phyloP scores from a whole-genome alignment of 2,329 filamentous ascomycete species.

The Paecilomyces sp. region DNA sequence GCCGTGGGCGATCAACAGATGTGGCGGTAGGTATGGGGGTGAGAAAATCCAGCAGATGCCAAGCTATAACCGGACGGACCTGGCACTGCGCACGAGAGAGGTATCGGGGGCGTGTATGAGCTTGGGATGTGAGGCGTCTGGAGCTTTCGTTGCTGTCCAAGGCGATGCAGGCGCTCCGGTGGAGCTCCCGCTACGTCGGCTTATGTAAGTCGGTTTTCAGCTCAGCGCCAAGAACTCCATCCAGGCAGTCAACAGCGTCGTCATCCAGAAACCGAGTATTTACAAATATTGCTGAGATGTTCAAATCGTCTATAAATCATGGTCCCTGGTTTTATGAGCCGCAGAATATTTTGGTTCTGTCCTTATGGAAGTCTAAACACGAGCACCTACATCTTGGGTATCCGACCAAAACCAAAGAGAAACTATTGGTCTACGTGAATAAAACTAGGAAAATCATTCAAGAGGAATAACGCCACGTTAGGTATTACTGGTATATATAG shows the following conservation, averaged over 20 bases:
- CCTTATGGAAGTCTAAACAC: too few species aligned
- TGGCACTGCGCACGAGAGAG: not conserved
- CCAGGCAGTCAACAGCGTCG: not conserved
- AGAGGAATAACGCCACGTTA: not conserved
- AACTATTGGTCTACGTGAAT: not conserved
- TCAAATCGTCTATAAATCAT: too few species aligned
- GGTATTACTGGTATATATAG: not conserved
- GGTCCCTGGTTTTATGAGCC: not conserved
- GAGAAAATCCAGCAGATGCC: not conserved
- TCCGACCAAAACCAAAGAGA: not conserved
- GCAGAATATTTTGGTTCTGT: not conserved
- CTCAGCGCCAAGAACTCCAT: not conserved
- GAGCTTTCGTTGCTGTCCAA: conserved; percentile 13
- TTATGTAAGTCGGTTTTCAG: conserved; percentile 13
- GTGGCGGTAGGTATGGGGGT: not conserved
- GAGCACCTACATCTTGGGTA: not conserved
- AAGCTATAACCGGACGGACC: not conserved
- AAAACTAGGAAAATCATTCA: not conserved
- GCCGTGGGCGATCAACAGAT: conserved; percentile 9
- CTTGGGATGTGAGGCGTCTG: not conserved
- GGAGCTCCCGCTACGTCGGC: conserved; percentile 14
- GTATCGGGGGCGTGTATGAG: not conserved
- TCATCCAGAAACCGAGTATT: not conserved
- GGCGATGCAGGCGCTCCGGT: conserved; percentile 5
- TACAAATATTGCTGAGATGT: not conserved